Conservation (phyloP, 2,329 filamentous ascomycete species). For the Mycosphaerelloides madeirae region DNA sequence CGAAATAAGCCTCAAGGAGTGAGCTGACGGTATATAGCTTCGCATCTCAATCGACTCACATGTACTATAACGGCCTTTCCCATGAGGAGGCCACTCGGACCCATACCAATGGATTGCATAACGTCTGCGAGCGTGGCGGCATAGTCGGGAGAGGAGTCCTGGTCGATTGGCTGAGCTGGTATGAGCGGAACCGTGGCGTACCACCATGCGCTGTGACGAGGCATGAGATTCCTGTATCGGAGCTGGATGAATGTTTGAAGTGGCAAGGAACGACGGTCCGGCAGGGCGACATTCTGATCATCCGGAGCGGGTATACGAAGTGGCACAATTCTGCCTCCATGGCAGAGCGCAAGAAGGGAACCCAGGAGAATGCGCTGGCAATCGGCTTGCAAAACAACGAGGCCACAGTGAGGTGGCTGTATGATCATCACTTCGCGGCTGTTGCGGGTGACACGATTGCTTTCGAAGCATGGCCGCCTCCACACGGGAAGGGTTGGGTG, state of each 20-base stretch:
- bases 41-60: constrained; percentile 35
- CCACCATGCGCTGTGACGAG: constrained; percentile 41
- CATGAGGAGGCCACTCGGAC: constrained; percentile 16
- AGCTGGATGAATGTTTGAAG: constrained; percentile 31
- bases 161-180: constrained; percentile 44
- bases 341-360: constrained; percentile 17
- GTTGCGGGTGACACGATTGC: constrained; percentile 33
- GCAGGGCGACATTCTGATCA: constrained; percentile 52
- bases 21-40: too few species aligned
- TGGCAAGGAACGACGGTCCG: constrained; percentile 31
- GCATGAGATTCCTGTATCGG: constrained; percentile 41
- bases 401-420: constrained; percentile 51
- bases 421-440: constrained; percentile 31
- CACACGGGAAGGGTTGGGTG: constrained; percentile 17
- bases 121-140: constrained; percentile 49
- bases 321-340: constrained; percentile 21
- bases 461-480: constrained; percentile 32
- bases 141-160: constrained; percentile 52
- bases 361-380: constrained; percentile 14
- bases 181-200: constrained; percentile 44
- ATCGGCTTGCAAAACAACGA: constrained; percentile 45
- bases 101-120: constrained; percentile 29
- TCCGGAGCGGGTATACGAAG: constrained; percentile 46
- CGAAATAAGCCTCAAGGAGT: too few species aligned
- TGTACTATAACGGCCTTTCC: constrained; percentile 26